A percentile compares a stretch with the other conserved stretches of the same genome.
These are phyloP conservation scores for Begonia peltatifolia DNA, from an alignment of 306 rosid genomes.

Conservation along the genomic window DNA sequence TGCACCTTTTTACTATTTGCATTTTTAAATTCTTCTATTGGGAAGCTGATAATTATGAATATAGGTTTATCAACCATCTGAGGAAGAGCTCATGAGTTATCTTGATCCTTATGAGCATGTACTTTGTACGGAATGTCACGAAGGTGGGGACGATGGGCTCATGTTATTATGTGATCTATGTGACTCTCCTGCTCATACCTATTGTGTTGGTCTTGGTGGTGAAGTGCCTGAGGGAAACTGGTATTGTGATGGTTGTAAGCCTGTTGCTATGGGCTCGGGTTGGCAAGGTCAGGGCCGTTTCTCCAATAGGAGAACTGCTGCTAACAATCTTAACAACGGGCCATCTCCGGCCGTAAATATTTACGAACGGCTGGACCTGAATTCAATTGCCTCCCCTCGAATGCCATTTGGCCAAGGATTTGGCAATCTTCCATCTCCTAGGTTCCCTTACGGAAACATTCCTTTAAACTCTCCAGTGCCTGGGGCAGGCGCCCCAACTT, in stretches of 20 bases:
- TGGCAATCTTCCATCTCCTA: constrained; percentile 45
- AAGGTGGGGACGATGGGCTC: constrained; percentile 86
- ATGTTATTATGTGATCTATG: constrained; percentile 91
- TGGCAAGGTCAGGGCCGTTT: constrained; percentile 44
- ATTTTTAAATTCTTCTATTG: too few relatives aligned
- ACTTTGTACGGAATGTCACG: constrained; percentile 77
- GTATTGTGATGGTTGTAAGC: constrained; percentile 81
- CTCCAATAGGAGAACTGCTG: constrained; percentile 36
- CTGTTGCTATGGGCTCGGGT: constrained; percentile 60
- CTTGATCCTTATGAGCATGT: constrained; percentile 87
- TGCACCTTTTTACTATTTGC: constrained; percentile 2
- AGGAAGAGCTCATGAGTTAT: constrained; percentile 93
- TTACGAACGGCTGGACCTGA: constrained; percentile 67
- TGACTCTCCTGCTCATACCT: constrained; percentile 97
- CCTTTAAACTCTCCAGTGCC: constrained; percentile 49
- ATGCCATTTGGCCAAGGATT: constrained; percentile 38
- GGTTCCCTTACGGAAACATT: constrained; percentile 35
- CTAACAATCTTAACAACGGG: constrained; percentile 33
- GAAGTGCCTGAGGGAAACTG: constrained; percentile 95
- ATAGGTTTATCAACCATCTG: constrained; percentile 97
- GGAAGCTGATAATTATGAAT: neutral
- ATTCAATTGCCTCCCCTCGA: constrained; percentile 46
- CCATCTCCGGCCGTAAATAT: constrained; percentile 23
- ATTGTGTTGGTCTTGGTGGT: constrained; percentile 79
- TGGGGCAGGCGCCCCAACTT: constrained; percentile 75